A percentile compares a stretch with the other conserved stretches of the same genome.
These are phyloP conservation scores for Hymenoscyphus repandus DNA, from an alignment of 2,329 filamentous ascomycete genomes.

Conservation along the genomic window DNA sequence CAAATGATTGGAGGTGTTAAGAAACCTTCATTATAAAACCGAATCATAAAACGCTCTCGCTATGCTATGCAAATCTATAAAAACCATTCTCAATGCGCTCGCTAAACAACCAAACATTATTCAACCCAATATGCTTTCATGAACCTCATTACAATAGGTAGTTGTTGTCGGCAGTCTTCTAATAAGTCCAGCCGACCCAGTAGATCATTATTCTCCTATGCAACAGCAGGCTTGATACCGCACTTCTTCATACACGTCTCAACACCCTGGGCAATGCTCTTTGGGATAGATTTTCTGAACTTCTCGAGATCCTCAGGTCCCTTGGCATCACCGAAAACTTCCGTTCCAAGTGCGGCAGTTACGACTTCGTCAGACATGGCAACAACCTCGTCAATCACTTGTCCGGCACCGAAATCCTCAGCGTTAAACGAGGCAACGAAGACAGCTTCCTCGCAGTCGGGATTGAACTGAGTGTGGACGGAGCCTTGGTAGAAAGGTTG, in stretches of 20 bases:
- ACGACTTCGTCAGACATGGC: conserved; percentile 41
- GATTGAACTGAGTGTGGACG: conserved; percentile 53
- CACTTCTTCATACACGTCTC: conserved; percentile 49
- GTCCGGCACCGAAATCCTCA: conserved; percentile 49
- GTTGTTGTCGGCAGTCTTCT: not conserved
- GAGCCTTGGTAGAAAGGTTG: conserved; percentile 50
- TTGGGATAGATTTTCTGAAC: conserved; percentile 40
- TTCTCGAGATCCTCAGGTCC: conserved; percentile 42
- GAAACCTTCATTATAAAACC: too few relatives aligned
- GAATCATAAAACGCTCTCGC: too few relatives aligned
- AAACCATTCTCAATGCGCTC: too few relatives aligned
- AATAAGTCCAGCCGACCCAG: not conserved
- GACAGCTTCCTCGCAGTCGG: conserved; percentile 43
- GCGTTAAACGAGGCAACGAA: conserved; percentile 46
- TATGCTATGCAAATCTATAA: too few relatives aligned
- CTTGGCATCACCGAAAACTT: conserved; percentile 38
- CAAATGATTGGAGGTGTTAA: too few relatives aligned
- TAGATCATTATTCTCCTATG: too few relatives aligned
- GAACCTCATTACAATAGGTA: not conserved
- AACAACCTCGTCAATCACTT: conserved; percentile 46
- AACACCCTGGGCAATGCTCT: conserved; percentile 46
- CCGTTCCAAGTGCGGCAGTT: conserved; percentile 32
- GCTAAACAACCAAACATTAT: too few relatives aligned
- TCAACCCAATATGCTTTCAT: too few relatives aligned
- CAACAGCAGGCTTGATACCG: conserved; percentile 7